Conservation (phyloP, 768 basidiomycete genomes). For the Filobasidium floriforme region DNA sequence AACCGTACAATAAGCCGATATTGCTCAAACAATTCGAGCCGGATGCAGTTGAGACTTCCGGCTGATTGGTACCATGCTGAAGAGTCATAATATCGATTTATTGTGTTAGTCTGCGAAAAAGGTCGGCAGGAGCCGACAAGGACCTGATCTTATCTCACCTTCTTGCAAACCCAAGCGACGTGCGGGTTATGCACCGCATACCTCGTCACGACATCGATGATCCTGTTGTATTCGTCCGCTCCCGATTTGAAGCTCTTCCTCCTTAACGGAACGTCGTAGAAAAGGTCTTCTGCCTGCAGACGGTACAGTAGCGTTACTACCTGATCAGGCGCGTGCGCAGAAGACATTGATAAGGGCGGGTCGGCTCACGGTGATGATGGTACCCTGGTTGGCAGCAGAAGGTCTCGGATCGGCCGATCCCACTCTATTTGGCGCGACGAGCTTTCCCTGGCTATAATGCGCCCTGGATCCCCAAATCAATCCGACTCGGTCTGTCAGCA, state of each 20-base stretch:
- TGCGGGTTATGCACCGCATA: conserved; percentile 91
- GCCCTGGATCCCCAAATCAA: conserved; percentile 56
- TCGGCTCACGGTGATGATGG: conserved; percentile 72
- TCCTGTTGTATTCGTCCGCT: conserved; percentile 84
- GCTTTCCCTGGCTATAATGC: conserved; percentile 66
- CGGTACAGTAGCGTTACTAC: neutral
- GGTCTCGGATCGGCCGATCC: conserved; percentile 72
- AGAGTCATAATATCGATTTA: neutral
- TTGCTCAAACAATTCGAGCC: conserved; percentile 59
- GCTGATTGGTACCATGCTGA: conserved; percentile 64
- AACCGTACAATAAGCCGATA: conserved; percentile 74
- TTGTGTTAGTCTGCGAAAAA: neutral
- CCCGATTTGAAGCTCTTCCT: conserved; percentile 72
- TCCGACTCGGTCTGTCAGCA: neutral
- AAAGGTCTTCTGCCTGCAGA: conserved; percentile 84
- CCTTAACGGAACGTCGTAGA: conserved; percentile 84
- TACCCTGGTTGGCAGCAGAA: conserved; percentile 90
- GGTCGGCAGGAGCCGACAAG: neutral
- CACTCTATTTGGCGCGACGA: conserved; percentile 51
- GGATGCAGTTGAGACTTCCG: conserved; percentile 74
- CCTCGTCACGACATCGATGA: conserved; percentile 82
- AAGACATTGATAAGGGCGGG: too few species aligned
- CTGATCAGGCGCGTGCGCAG: neutral
- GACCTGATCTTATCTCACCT: conserved; percentile 50
- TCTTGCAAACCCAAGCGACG: conserved; percentile 83